Evolutionary conservation across 1,284 basidiomycete genomes (phyloP).

Genomic region (Moesziomyces antarcticus): DNA sequence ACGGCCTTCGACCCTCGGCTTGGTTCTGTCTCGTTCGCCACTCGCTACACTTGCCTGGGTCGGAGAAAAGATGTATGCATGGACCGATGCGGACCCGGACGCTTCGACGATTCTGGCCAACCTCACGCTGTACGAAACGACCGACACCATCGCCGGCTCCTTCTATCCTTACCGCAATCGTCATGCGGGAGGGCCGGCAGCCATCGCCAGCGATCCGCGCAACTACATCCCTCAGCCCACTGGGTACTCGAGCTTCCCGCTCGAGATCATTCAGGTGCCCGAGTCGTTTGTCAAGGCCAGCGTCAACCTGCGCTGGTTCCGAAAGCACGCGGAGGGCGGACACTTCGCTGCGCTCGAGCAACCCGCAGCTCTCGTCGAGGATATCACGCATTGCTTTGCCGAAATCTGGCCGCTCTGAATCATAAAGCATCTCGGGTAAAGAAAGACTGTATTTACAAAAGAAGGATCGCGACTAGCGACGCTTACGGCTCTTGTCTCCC

Average conservation of each 20-base stretch:
- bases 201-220: constrained; percentile 21
- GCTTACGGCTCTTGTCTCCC: constrained; percentile 40
- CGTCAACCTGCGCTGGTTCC: constrained; percentile 67
- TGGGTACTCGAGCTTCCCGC: constrained; percentile 68
- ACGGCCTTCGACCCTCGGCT: constrained; percentile 68
- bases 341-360: constrained; percentile 69
- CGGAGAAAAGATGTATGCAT: constrained; percentile 69
- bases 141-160: constrained; percentile 68
- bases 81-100: constrained; percentile 66
- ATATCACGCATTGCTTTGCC: constrained; percentile 57
- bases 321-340: constrained; percentile 66
- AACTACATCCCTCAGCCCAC: constrained; percentile 67
- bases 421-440: too few species aligned
- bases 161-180: constrained; percentile 70
- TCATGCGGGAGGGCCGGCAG: constrained; percentile 21
- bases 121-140: constrained; percentile 69
- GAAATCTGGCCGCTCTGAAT: constrained; percentile 39
- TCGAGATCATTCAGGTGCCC: constrained; percentile 68
- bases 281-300: constrained; percentile 65
- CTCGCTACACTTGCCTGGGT: constrained; percentile 69
- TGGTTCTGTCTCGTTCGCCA: constrained; percentile 67
- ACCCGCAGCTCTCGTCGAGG: constrained; percentile 67
- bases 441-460: constrained; percentile 12
- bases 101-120: constrained; percentile 63
- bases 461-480: constrained; percentile 10